These are phyloP conservation scores for Nothomitra cinnamomea DNA, from an alignment of 2,329 filamentous ascomycete species.

Conservation along the genomic window DNA sequence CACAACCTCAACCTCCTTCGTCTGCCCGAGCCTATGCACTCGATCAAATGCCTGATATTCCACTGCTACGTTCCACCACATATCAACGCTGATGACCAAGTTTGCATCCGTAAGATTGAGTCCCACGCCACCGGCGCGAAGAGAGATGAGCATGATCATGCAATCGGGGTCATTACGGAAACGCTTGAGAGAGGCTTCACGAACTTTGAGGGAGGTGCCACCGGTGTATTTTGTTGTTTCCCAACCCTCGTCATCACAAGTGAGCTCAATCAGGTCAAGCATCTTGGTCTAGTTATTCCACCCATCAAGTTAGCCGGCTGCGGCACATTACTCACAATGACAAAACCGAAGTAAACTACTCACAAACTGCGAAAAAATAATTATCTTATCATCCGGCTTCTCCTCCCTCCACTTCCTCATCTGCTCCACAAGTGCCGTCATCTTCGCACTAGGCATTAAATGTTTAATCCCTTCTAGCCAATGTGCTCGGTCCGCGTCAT, in stretches of 20 bases:
- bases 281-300: slow-evolving; percentile 69
- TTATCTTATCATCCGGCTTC: slow-evolving; percentile 54
- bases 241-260: slow-evolving; percentile 43
- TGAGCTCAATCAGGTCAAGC: slow-evolving; percentile 51
- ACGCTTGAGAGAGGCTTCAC: slow-evolving; percentile 53
- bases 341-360: no score
- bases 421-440: slow-evolving; percentile 17
- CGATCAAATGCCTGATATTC: slow-evolving; percentile 85
- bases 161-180: slow-evolving; percentile 51
- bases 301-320: no score
- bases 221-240: slow-evolving; percentile 63
- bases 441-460: slow-evolving; percentile 38
- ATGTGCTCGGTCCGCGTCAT: not conserved
- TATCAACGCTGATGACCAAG: slow-evolving; percentile 68
- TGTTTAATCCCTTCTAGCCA: not conserved
- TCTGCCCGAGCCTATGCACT: slow-evolving; percentile 75
- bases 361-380: slow-evolving; percentile 68
- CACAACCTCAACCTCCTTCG: slow-evolving; percentile 60
- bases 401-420: slow-evolving; percentile 21
- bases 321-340: no score
- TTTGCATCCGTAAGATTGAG: slow-evolving; percentile 76
- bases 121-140: slow-evolving; percentile 70
- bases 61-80: slow-evolving; percentile 86
- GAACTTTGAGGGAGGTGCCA: slow-evolving; percentile 50
- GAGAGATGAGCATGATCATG: slow-evolving; percentile 63